Evolutionary conservation across 163 green algal genomes (phyloP).

Genomic region (Coccomyxa subellipsoidea): DNA sequence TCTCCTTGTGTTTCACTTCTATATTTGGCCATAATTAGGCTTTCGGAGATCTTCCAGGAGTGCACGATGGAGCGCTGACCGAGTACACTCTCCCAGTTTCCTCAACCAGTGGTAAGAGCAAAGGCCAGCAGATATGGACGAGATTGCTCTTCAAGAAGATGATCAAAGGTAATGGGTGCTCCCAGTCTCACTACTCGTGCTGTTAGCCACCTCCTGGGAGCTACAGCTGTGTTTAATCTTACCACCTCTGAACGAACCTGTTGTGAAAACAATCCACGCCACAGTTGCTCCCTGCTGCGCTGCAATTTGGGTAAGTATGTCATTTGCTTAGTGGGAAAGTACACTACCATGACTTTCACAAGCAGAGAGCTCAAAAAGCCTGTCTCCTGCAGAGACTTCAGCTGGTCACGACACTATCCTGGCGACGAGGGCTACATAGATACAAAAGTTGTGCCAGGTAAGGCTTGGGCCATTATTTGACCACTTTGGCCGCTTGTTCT

Average conservation of each 20-base stretch:
- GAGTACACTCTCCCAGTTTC: neutral
- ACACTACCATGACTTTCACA: neutral
- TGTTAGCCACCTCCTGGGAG: no score
- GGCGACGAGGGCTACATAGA: neutral
- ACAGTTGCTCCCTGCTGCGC: no score
- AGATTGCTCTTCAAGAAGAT: neutral
- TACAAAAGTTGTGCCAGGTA: neutral
- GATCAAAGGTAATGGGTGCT: neutral
- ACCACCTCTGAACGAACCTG: no score
- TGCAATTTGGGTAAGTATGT: no score
- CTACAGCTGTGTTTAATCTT: no score
- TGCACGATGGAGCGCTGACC: neutral
- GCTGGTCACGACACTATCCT: neutral
- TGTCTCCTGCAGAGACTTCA: neutral
- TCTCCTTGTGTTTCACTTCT: neutral
- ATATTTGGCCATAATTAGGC: no score
- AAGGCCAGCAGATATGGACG: slow-evolving; percentile 6
- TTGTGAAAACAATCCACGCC: no score
- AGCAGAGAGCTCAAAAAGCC: neutral
- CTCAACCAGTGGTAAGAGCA: neutral
- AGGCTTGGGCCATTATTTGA: no score
- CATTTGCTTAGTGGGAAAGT: neutral
- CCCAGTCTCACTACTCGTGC: no score
- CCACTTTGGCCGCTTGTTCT: no score
- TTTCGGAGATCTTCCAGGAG: neutral